phyloP scores from a whole-genome alignment of 345 rosid species.

The Salix caprea region DNA sequence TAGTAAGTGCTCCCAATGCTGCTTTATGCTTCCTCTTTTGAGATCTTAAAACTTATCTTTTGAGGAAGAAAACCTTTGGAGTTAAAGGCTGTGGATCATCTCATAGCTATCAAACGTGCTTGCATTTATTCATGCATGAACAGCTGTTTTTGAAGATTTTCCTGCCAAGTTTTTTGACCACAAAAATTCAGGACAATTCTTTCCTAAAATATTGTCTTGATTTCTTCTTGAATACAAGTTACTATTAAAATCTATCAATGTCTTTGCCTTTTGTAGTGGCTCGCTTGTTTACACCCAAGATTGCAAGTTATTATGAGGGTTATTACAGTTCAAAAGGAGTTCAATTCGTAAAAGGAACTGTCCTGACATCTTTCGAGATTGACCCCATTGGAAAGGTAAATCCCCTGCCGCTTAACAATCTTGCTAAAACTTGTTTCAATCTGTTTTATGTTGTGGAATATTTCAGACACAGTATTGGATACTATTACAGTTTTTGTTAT shows the following conservation, averaged over 20 bases:
- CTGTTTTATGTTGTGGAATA: neutral
- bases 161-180: neutral
- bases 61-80: neutral
- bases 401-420: neutral
- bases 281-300: conserved; percentile 83
- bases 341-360: conserved; percentile 78
- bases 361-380: conserved; percentile 66
- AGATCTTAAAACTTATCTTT: neutral
- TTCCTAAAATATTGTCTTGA: neutral
- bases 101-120: neutral
- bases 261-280: conserved; percentile 54
- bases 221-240: neutral
- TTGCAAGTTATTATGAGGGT: conserved; percentile 73
- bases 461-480: neutral
- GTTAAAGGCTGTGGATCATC: neutral
- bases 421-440: neutral
- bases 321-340: conserved; percentile 74
- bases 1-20: conserved; percentile 46
- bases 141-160: neutral
- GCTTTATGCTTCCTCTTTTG: neutral
- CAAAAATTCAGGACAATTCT: neutral
- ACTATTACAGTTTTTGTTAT: neutral
- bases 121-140: too few relatives aligned
- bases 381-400: conserved; percentile 62
- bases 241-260: neutral